Percentiles rank a stretch among this genome's conserved stretches.
Evolutionary conservation across 345 rosid genomes (phyloP).

Genomic region (Sonneratia alba): DNA sequence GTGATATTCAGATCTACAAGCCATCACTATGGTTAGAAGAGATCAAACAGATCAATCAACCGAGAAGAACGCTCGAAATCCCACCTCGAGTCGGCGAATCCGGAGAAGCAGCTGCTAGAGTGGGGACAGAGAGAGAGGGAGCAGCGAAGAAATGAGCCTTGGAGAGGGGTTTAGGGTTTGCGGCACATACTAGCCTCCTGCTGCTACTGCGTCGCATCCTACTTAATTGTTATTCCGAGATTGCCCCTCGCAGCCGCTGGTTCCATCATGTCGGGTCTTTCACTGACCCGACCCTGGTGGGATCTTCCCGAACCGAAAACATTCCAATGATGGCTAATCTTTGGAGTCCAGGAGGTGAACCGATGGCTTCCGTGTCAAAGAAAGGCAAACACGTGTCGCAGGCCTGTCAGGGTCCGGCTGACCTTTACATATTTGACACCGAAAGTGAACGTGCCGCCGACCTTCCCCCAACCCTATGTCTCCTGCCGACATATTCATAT

Average conservation of each 20-base stretch:
- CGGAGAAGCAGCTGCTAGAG: background rate
- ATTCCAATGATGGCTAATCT: too few species aligned
- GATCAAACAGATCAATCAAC: background rate
- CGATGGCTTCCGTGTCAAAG: background rate
- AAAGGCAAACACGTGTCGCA: background rate
- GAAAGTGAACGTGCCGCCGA: background rate
- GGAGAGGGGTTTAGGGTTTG: background rate
- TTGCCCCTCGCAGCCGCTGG: background rate
- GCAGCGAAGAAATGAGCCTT: background rate
- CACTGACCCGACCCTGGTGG: background rate
- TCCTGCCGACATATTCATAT: too few species aligned
- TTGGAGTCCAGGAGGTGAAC: too few species aligned
- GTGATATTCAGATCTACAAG: background rate
- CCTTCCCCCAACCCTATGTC: background rate
- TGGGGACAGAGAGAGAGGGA: background rate
- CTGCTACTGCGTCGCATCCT: too few species aligned
- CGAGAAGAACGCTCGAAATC: background rate
- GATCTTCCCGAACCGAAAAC: background rate
- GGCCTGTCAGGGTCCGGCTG: background rate
- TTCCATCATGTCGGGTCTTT: background rate
- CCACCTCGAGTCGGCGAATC: background rate
- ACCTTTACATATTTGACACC: background rate
- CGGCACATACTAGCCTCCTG: background rate
- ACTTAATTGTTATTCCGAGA: background rate
- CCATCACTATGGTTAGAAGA: background rate